These are phyloP conservation scores for Fusarium sp. DNA, from an alignment of 2,329 filamentous ascomycete species.

Conservation along the genomic window DNA sequence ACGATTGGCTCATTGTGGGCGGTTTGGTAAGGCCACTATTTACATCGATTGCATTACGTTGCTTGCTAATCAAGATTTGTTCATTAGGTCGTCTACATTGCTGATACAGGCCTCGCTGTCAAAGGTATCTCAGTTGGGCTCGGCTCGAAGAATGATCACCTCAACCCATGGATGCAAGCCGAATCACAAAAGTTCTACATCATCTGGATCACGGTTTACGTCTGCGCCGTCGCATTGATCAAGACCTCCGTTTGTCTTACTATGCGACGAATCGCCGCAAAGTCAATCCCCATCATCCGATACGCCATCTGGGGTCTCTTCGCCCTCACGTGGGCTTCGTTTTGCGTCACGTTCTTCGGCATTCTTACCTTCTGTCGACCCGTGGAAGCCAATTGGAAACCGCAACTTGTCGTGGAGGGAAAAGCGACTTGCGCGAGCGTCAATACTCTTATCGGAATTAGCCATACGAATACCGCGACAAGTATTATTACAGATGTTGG, in stretches of 20 bases:
- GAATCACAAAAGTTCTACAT: conserved; percentile 18
- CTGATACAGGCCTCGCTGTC: background rate
- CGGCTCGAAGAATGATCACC: background rate
- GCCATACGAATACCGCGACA: conserved; percentile 11
- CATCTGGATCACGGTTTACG: conserved; percentile 12
- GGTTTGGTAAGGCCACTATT: background rate
- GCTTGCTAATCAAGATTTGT: too few species aligned
- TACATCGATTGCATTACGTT: too few species aligned
- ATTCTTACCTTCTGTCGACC: conserved; percentile 13
- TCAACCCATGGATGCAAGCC: background rate
- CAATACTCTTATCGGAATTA: conserved; percentile 15
- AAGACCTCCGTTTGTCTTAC: conserved; percentile 13
- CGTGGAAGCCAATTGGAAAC: background rate
- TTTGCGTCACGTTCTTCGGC: conserved; percentile 10
- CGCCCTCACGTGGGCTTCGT: conserved; percentile 4
- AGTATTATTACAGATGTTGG: conserved; percentile 18
- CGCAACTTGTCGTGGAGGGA: background rate
- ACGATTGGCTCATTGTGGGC: background rate
- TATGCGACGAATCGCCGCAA: conserved; percentile 6
- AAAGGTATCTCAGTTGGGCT: background rate
- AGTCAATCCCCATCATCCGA: background rate
- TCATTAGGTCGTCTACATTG: background rate
- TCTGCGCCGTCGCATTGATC: conserved; percentile 13
- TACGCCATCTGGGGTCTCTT: conserved; percentile 12
- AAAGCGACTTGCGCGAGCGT: background rate